Base-by-base conservation (phyloP, 2,329 filamentous ascomycete species). In the Ophioceras dolichostomum region DNA sequence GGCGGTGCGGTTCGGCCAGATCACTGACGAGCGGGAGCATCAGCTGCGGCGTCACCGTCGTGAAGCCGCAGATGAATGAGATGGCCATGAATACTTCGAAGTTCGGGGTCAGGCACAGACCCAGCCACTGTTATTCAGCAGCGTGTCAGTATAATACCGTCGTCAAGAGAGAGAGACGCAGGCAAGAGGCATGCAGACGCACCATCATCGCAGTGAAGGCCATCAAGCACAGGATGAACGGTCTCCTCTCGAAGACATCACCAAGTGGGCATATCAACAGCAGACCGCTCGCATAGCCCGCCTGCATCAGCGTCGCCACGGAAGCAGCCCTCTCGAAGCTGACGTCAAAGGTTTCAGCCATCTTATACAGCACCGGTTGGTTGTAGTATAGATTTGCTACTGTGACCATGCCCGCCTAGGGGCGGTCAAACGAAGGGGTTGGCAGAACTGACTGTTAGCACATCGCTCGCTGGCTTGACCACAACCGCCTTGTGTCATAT, bases 1-100 rank as follows among this genome's bases (percentile, higher is more conserved):
- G 74, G 20, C 78, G 71, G 30, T 77, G 61, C 0, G 73, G 65
- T 0, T 83, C 82, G 0, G 84, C 83, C 14, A 89, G 75, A 48
- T 89, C 83, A 2, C 83, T 81, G 0, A 88, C 82, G 0, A 91
- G 64, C 0, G 84, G 84, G 13, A 91, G 75, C 81, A 91, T 85
- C 38, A 81, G 61, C 55, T 81, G 77, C 10, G 83, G 84, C 3
- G 84, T 89, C 2, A 89, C 83, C 0, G 83, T 91, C 2, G 80
- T 79, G n/a, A 82, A 59, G n/a, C 79, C 77, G 10, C 74, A 76
- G 38, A 89, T 59, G 57, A 83, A 89, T 5, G 79, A 84, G 14
- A 89, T 63, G 2, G 67, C 76, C 0, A 73, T 67, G 55, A 91
- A 89, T 6, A 68, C 65, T 0, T 59, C 50, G 45, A 87, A 80